Base-by-base conservation (phyloP, 2,329 filamentous ascomycete genomes). In the Pestalotiopsis sp. region DNA sequence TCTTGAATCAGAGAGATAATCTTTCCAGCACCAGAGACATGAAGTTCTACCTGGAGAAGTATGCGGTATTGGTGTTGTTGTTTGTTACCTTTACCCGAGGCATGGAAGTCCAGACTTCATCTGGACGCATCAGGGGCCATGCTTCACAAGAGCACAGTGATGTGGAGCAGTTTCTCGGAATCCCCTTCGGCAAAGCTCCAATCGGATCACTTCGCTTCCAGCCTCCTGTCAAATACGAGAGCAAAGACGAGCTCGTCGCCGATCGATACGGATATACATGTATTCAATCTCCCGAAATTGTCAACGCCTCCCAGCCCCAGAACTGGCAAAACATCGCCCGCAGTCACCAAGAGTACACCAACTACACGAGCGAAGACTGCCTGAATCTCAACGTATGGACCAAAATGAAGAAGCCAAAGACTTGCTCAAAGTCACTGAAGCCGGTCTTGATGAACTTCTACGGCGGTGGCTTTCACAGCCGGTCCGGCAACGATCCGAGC, bases 371-470 rank as follows among this genome's bases (percentile, higher is more conserved):
- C 9, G 80, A 82, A 64, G 80, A 82, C 67, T 83, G 80, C 31
- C 69, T 83, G 12, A 78, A 75, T 0, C 70, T 83, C 9, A 82
- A 83, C 72, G 69, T 82, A 61, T 81, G 81, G 80, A 73, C 80
- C 9, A 77, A 75, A 74, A 77, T 72, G 74, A 3, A 64, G 68
- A 56, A 59, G 68, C 0, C 11, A 58, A 11, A n/a, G n/a, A 52
- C 4, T 52, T 52, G 45, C 45, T 52, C 45, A n/a, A 52, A 52
- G 45, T n/a, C 17, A 52, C 20, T 52, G 49, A 81, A 80, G 63
- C 77, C 81, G 0, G 81, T 83, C 3, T 69, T 81, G 41, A 71
- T 82, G 4, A 83, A 76, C 70, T 75, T 82, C 56, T 66, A 69
- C 23, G 72, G 72, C 12, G 71, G 72, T 63, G 3, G 66, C 66